phyloP scores from a whole-genome alignment of 495 filamentous ascomycete genomes.

The Penicillium herquei region DNA sequence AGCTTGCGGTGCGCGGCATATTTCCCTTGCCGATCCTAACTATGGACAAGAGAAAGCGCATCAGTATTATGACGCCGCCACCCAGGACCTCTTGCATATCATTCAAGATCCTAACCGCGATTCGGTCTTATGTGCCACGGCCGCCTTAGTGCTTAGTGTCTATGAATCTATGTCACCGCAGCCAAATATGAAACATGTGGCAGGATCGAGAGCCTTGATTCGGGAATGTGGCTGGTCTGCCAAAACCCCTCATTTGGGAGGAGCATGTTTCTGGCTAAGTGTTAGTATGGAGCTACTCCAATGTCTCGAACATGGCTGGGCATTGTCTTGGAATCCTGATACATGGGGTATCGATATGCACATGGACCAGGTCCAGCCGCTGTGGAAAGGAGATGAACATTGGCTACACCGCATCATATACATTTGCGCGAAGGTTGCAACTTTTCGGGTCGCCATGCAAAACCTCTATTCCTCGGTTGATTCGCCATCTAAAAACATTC shows the following conservation, averaged over 20 bases:
- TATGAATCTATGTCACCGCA: conserved; percentile 88
- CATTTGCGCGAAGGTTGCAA: conserved; percentile 82
- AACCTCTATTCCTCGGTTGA: conserved; percentile 57
- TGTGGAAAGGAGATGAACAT: conserved; percentile 66
- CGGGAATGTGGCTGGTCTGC: conserved; percentile 91
- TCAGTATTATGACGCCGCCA: conserved; percentile 81
- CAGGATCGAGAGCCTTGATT: conserved; percentile 82
- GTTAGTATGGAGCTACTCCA: conserved; percentile 85
- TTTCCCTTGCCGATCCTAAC: conserved; percentile 66
- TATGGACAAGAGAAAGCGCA: conserved; percentile 75
- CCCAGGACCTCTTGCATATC: conserved; percentile 65
- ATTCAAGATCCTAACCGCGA: conserved; percentile 82
- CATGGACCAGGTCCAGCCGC: conserved; percentile 49
- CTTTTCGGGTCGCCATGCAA: conserved; percentile 71
- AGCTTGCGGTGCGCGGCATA: conserved; percentile 83
- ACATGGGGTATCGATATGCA: conserved; percentile 89
- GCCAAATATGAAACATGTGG: conserved; percentile 82
- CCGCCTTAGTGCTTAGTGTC: conserved; percentile 83
- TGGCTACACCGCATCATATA: conserved; percentile 92
- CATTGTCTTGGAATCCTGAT: conserved; percentile 87
- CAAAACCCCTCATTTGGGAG: conserved; percentile 71
- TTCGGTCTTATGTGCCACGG: conserved; percentile 82
- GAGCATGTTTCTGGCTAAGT: conserved; percentile 94
- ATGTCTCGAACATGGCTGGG: conserved; percentile 85
- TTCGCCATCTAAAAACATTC: conserved; percentile 46